A percentile compares a stretch with the other conserved stretches of the same genome.
phyloP scores from a whole-genome alignment of 768 basidiomycete species.

The Auriculariales sp. region DNA sequence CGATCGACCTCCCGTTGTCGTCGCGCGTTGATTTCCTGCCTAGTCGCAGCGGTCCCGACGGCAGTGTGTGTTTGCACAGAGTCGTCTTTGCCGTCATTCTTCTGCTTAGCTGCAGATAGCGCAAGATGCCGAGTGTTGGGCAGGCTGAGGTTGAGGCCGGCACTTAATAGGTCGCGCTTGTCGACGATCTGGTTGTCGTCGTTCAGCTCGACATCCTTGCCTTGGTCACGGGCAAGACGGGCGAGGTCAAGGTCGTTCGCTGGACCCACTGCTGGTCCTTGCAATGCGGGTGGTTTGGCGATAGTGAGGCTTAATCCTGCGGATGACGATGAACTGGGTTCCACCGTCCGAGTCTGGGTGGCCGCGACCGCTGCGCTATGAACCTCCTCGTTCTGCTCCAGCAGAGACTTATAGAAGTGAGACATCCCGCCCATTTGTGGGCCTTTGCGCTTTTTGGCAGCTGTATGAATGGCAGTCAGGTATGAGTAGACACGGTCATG shows the following conservation, averaged over 20 bases:
- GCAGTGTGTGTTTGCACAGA: conserved; percentile 46
- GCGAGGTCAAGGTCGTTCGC: conserved; percentile 67
- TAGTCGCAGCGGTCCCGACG: conserved; percentile 68
- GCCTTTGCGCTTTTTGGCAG: conserved; percentile 47
- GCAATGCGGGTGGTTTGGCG: conserved; percentile 51
- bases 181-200: conserved; percentile 97
- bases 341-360: conserved; percentile 17
- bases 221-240: conserved; percentile 49
- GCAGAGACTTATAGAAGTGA: conserved; percentile 65
- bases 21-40: conserved; percentile 72
- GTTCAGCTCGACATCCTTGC: conserved; percentile 83
- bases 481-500: background rate
- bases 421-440: conserved; percentile 58
- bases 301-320: conserved; percentile 54
- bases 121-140: conserved; percentile 67
- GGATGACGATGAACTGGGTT: conserved; percentile 35
- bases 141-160: conserved; percentile 82
- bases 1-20: conserved; percentile 60
- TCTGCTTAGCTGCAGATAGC: conserved; percentile 17
- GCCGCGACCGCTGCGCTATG: conserved; percentile 85
- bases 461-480: conserved; percentile 14
- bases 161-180: conserved; percentile 79
- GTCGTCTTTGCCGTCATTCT: conserved; percentile 17
- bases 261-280: conserved; percentile 17
- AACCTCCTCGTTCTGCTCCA: conserved; percentile 65